Evolutionary conservation across 2,329 filamentous ascomycete genomes (phyloP), one percentile per base, ranked within the genome.

Genomic region (Sphaerulina vaccinii): DNA sequence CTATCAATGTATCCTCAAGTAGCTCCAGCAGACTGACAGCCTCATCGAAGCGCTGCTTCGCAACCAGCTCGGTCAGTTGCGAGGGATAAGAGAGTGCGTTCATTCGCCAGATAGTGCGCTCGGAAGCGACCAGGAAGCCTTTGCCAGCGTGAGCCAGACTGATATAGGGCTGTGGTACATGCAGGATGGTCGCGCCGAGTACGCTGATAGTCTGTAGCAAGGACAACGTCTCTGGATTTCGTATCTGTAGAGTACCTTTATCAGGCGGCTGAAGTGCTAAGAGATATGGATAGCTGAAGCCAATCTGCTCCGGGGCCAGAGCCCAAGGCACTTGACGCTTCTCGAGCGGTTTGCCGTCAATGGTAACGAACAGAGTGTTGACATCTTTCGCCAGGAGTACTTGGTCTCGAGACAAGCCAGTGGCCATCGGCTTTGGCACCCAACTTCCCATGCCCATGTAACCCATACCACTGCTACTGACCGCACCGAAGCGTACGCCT

Each of bases 351-450:
- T 90, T 91, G 3, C 91, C 93, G 23, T 90, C 80, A 9, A 86
- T 82, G 52, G 93, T 86, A 59, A 96, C 87, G 68, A 99, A 99
- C 46, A 96, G 75, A 1, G 91, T 95, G 68, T 96, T 95, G 64
- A 96, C 90, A 62, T 99, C 93, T 70, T 95, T 96, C n/a, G 92
- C 90, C n/a, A 99, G 78, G 52, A 99, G 74, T 68, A 97, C 82
- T 71, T 96, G 83, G 3, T 88, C 88, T 58, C 95, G 88, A 2
- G 83, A 82, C 10, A 99, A 78, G 61, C 86, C 86, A 5, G 91
- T 86, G 5, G 89, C 89, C 62, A 99, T 78, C 5, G 93, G 95
- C 65, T 89, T 95, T 1, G 93, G 92, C 50, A 92, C 89, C 75
- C 90, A 93, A 36, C 89, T 88, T 43, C 89, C 90, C 67, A 97